A percentile compares a stretch with the other conserved stretches of the same genome.
Conservation (phyloP, 2,329 filamentous ascomycete species). For the Apiospora kogelbergensis region DNA sequence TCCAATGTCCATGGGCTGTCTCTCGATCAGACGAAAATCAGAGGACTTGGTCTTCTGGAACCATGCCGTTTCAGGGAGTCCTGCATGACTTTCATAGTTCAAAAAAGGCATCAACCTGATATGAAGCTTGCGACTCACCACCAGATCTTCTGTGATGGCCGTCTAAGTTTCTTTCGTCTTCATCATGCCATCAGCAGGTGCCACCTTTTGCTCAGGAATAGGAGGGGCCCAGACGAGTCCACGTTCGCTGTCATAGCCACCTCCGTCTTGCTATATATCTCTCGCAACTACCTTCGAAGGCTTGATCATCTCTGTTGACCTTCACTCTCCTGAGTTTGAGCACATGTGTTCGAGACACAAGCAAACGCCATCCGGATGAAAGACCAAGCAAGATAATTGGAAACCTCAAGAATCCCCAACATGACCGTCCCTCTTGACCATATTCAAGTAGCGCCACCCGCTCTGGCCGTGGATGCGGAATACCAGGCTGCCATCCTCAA, state of each 20-base stretch:
- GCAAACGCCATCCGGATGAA: not conserved
- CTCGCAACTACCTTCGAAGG: not conserved
- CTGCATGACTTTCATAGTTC: not conserved
- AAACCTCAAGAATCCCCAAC: not conserved
- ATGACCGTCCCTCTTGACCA: not conserved
- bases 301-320: not conserved
- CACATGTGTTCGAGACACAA: not conserved
- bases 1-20: not conserved
- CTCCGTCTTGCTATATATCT: not conserved
- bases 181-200: not conserved
- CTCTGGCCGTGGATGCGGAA: not conserved
- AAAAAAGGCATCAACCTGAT: conserved; percentile 1
- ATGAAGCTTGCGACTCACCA: not conserved
- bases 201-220: not conserved
- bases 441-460: not conserved
- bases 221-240: not conserved
- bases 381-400: not conserved
- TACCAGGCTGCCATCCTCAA: not conserved
- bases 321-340: not conserved
- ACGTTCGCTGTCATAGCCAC: not conserved
- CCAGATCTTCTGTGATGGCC: not conserved
- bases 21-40: not conserved
- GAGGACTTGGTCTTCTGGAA: not conserved
- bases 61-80: not conserved
- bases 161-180: not conserved